Conservation (phyloP, 179 eudicot species). For the Carnegiea gigantea region DNA sequence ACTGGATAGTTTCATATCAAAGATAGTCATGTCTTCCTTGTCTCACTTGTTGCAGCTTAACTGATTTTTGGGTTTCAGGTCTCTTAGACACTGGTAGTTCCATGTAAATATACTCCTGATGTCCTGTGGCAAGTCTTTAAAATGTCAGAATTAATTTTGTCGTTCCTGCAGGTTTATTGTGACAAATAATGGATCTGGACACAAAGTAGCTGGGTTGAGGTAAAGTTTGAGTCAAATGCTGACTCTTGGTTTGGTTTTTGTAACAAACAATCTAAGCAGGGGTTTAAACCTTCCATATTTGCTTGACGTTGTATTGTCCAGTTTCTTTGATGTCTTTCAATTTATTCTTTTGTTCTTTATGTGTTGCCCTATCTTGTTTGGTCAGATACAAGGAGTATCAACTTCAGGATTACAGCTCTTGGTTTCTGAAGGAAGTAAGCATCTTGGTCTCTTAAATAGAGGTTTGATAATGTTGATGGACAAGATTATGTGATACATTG, state of each 20-base stretch:
- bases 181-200: conserved; percentile 91
- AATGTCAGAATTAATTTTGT: conserved; percentile 7
- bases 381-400: conserved; percentile 85
- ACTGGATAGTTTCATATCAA: too few relatives aligned
- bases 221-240: conserved; percentile 23
- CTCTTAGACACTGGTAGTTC: too few relatives aligned
- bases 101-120: too few relatives aligned
- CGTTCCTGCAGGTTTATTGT: conserved; percentile 66
- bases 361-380: conserved; percentile 10
- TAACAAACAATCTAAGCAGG: background rate
- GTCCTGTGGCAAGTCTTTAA: background rate
- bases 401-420: conserved; percentile 79
- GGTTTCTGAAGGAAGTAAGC: conserved; percentile 82
- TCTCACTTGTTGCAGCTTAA: too few relatives aligned
- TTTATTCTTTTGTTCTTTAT: background rate
- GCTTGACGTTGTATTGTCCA: background rate
- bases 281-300: background rate
- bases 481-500: conserved; percentile 1
- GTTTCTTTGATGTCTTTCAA: background rate
- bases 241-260: background rate
- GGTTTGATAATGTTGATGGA: background rate
- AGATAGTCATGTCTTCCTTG: too few relatives aligned
- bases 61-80: too few relatives aligned
- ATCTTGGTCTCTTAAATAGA: background rate
- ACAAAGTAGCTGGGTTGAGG: conserved; percentile 69